Base-by-base conservation (phyloP, 371 early-diverging fungal species). In the Capniomyces stellatus region DNA sequence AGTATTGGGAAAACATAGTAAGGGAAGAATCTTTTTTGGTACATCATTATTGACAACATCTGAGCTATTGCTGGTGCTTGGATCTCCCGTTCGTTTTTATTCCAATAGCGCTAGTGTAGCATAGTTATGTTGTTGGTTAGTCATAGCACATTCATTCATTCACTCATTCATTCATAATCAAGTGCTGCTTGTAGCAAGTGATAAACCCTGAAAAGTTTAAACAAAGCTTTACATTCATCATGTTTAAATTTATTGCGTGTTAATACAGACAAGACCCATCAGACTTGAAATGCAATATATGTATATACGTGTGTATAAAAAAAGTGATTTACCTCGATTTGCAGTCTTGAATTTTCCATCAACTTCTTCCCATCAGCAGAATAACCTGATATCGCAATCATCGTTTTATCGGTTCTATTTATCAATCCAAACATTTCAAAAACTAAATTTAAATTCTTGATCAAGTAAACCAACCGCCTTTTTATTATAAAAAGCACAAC, bases 21-120 rank as follows among this genome's bases (percentile, higher is more conserved):
- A 0, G 98, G 98, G 81, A 99, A 98, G 73, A 98, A 98, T 40
- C 99, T 83, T 62, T 82, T 83, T 57, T 74, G 74, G 66, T 99
- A 98, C 41, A 99, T 70, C 48, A 91, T 88, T 57, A 85, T 92
- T 19, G 89, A 84, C 13, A 96, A 72, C 83, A 95, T 78, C 71
- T 96, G 98, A 21, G 99, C 99, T 44, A 93, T 64, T 2, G 91
- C 90, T 25, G 76, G 72, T 2, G 78, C 75, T 48, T 80, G 76
- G 83, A 99, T 93, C 23, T 69, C 71, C 67, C 92, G 93, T 42
- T 87, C 85, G 70, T 94, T 94, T 43, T 83, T 75, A 66, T 89
- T 87, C 54, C 77, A 75, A 68, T 95, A 97, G 85, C 82, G 82
- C 88, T 92, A 44, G 27, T 12, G 27, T 23, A 44, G 8, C 21